Conservation (phyloP, 2,329 filamentous ascomycete species). For the Cytospora chrysosperma region DNA sequence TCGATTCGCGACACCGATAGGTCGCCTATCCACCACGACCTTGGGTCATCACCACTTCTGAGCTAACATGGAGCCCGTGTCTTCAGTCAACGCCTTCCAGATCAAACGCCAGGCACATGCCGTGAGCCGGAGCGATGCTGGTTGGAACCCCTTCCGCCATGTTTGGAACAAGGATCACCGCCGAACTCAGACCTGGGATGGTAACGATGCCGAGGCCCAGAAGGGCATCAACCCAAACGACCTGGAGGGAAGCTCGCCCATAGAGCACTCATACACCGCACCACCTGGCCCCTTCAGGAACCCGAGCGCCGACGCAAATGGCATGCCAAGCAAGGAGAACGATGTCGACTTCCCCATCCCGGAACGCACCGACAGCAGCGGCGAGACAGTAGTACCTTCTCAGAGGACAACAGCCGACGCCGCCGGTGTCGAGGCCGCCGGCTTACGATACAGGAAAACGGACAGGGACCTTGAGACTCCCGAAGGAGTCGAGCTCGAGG, state of each 20-base stretch:
- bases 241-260: conserved; percentile 31
- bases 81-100: conserved; percentile 45
- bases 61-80: conserved; percentile 20
- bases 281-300: conserved; percentile 18
- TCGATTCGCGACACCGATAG: neutral
- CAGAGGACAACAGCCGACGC: conserved; percentile 11
- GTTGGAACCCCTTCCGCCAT: conserved; percentile 47
- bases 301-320: neutral
- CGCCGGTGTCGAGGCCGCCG: conserved; percentile 10
- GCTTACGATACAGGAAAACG: conserved; percentile 25
- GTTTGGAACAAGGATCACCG: conserved; percentile 35
- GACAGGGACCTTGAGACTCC: conserved; percentile 27
- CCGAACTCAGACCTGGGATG: conserved; percentile 38
- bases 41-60: neutral
- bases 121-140: conserved; percentile 37
- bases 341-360: conserved; percentile 31
- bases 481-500: conserved; percentile 26
- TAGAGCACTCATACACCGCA: conserved; percentile 38
- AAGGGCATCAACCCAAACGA: conserved; percentile 25
- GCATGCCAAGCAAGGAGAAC: conserved; percentile 18
- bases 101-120: conserved; percentile 46
- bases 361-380: conserved; percentile 27
- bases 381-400: conserved; percentile 24
- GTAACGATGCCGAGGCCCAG: conserved; percentile 33
- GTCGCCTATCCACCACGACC: neutral